A percentile compares a stretch with the other conserved stretches of the same genome.
Evolutionary conservation across 2,329 filamentous ascomycete species (phyloP).

Genomic region (Cercospora janseana): DNA sequence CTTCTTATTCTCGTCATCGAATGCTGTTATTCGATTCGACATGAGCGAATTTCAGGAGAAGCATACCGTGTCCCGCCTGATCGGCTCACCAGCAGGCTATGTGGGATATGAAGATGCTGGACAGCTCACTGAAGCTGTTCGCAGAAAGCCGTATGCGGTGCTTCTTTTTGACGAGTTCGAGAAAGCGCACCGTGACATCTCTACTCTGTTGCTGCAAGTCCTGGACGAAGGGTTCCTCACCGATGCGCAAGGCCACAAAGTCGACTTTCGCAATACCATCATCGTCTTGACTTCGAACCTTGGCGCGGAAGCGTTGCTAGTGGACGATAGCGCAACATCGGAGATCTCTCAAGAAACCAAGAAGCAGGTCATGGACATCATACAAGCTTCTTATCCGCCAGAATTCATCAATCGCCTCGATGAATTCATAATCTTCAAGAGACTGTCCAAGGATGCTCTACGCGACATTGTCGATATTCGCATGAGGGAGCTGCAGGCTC

Average conservation of each 20-base stretch:
- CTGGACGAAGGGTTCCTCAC: constrained; percentile 95
- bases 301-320: constrained; percentile 85
- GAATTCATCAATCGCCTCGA: constrained; percentile 97
- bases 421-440: constrained; percentile 94
- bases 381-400: constrained; percentile 71
- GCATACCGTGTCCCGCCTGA: constrained; percentile 88
- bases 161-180: constrained; percentile 97
- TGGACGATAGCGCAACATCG: constrained; percentile 32
- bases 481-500: constrained; percentile 74
- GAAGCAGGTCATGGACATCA: constrained; percentile 82
- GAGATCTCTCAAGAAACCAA: constrained; percentile 69
- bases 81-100: constrained; percentile 90
- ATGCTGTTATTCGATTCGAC: constrained; percentile 88
- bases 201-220: constrained; percentile 85
- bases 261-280: constrained; percentile 94
- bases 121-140: constrained; percentile 90
- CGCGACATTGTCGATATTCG: constrained; percentile 93
- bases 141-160: constrained; percentile 92
- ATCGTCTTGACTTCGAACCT: constrained; percentile 96
- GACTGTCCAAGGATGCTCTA: constrained; percentile 73
- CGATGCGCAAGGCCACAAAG: constrained; percentile 91
- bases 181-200: constrained; percentile 94
- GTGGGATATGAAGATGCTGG: constrained; percentile 96
- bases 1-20: constrained; percentile 90
- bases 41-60: constrained; percentile 99